Evolutionary conservation across 2,329 filamentous ascomycete genomes (phyloP), one percentile per base, ranked within the genome.

Genomic region (Dothideomycetes sp.): DNA sequence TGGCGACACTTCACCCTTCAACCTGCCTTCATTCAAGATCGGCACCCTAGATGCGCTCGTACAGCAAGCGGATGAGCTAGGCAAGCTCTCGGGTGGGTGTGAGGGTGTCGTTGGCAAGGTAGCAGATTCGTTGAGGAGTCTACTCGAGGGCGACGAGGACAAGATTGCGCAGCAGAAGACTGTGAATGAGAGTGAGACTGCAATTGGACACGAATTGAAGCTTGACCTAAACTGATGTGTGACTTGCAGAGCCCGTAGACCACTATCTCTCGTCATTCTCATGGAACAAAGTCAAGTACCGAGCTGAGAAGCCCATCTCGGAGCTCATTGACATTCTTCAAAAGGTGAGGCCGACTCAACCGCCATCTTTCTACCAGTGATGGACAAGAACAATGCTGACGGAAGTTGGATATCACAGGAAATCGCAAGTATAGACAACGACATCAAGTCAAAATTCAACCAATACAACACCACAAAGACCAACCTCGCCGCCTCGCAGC

Each of bases 221-320:
- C 17, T 11, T 4, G 29, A 10, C 12, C 2, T 36, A 22, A 30
- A 38, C 47, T 52, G 43, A 52, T 19, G 12, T 9, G 18, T 31
- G 14, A 17, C 12, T 11, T 36, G 35, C 59, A 96, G 89, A 94
- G 62, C 88, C 91, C n/a, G 87, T 89, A 45, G 89, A 95, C 53
- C 82, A 89, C 59, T 98, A 96, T 59, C 69, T 98, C 34, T 77
- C 80, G 56, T 80, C 75, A 40, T 98, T 96, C 63, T 75, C 77
- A 49, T 98, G 91, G 91, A 96, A 96, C 68, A 95, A 91, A 64
- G 85, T 94, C 64, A 91, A 94, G 60, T 98, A 96, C 63, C 80
- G 91, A 53, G 81, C 84, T 46, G 91, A 98, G 62, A 93, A 89
- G 60, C 77, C 89, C 37, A 75, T 98, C 45, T 74, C 78, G 41